A percentile compares a stretch with the other conserved stretches of the same genome.
These are phyloP conservation scores for Linum tenue DNA, from an alignment of 345 rosid genomes.

Conservation along the genomic window DNA sequence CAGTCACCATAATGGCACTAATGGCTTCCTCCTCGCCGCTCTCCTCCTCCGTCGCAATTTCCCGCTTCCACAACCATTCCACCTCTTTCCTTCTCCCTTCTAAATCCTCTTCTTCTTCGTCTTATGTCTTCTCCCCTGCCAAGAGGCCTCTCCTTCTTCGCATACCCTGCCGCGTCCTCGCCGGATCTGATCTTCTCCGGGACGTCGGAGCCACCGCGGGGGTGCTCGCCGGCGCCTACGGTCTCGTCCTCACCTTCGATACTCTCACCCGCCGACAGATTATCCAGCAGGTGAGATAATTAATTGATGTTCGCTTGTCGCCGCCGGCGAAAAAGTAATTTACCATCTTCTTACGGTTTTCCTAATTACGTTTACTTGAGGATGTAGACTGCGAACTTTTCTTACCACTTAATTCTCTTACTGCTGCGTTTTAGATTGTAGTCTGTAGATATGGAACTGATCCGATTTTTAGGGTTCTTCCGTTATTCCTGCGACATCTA, in stretches of 20 bases:
- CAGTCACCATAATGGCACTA: neutral
- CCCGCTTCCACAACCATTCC: neutral
- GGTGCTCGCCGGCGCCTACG: slow-evolving; percentile 65
- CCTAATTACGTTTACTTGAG: no score
- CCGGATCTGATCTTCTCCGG: slow-evolving; percentile 28
- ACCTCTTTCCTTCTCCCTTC: neutral
- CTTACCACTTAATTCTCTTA: no score
- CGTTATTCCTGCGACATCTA: no score
- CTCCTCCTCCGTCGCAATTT: neutral
- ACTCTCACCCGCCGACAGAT: slow-evolving; percentile 47
- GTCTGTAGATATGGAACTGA: no score
- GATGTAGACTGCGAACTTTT: no score
- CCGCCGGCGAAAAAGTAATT: neutral
- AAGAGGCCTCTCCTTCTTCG: neutral
- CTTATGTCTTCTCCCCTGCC: neutral
- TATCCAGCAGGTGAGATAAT: slow-evolving; percentile 48
- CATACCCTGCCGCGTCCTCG: slow-evolving; percentile 3
- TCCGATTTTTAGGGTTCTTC: no score
- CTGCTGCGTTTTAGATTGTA: no score
- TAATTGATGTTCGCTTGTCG: neutral
- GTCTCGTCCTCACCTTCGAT: slow-evolving; percentile 56
- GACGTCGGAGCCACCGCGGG: slow-evolving; percentile 64
- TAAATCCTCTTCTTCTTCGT: neutral
- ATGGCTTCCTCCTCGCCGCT: neutral
- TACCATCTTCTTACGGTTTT: neutral